Evolutionary conservation across 169 alveolate species (phyloP), one percentile per base, ranked within the genome.

Genomic region (Cryptosporidium sp.): DNA sequence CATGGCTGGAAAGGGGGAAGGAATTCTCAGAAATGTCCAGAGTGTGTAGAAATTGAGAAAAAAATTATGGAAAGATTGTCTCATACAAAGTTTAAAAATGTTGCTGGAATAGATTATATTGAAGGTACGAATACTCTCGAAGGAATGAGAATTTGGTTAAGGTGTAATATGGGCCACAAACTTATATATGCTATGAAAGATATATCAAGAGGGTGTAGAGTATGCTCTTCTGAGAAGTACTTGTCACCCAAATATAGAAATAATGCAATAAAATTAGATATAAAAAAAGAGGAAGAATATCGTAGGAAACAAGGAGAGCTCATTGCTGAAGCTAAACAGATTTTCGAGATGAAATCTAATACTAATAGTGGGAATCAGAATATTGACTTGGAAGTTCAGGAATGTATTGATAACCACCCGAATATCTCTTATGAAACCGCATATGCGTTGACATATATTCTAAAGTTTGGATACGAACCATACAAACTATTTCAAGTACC

Each of bases 1-100:
- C 89, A 80, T 29, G 89, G 89, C 8, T 80, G 89, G 89, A 80
- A 80, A 44, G 75, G 89, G n/a, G 89, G 89, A 42, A 39, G 42
- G 18, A 60, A 65, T 26, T 31, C 70, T 26, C 89, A 80, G 21
- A 80, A 65, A 45, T 80, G 89, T 33, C 89, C 89, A 1, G 89
- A 80, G 62, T 80, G 89, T 65, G 18, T 65, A n/a, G 89, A 80
- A 44, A 60, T 80, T 12, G 89, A 80, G 68, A 80, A 60, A 26
- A 80, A 60, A 42, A 48, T 65, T 18, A 62, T 44, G 23, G 75
- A 44, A 23, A 80, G 23, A 37, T 18, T 60, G 10, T 35, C 53
- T 3, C 73, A 33, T 80, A 29, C 72, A 7, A 60, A 73, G 23
- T 73, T 73, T 9, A 29, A 44, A 60, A 73, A 73, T 42, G 56